Base-by-base conservation (phyloP, 2,329 filamentous ascomycete genomes). In the Pestalotiopsis sp. region DNA sequence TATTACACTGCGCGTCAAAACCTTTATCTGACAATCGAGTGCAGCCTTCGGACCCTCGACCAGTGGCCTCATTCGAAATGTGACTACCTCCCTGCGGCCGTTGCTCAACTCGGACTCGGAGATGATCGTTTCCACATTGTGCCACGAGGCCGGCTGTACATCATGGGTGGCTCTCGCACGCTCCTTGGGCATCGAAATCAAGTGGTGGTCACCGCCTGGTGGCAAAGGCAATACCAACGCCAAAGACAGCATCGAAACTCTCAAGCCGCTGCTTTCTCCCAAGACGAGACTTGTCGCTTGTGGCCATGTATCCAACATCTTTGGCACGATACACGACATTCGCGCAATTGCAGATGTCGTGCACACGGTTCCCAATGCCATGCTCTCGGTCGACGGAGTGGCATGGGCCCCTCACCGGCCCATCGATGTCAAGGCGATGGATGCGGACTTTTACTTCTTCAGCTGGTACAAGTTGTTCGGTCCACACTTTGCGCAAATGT, bases 381-480 rank as follows among this genome's bases (percentile, higher is more conserved):
- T 94, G 1, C 81, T 95, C 1, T 90, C 87, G 71, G 91, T 95
- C 5, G 93, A 95, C 78, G 92, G 89, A 2, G 93, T 95, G 0
- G 91, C 92, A 3, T 93, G 90, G 74, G 92, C 92, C 0, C 93
- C 93, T 0, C 93, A 95, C 77, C 84, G 92, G 4, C 83, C 83
- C 7, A 80, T 95, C 12, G 90, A 95, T 76, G 90, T 95, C 4
- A 84, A 87, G 71, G 88, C 81, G 0, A 83, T 93, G 0, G 92
- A 86, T 1, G 90, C 92, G 0, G 93, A 95, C 76, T 90, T 94
- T 73, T 95, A 95, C 78, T 81, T 85, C n/a, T 93, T 95, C 76
- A 90, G 86, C 0, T 95, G 92, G 92, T 95, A 95, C 80, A 95
- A 95, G 78, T 88, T 94, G 1, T 95, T 92, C 75, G 93, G 92